Conservation (phyloP, 371 early-diverging fungal genomes). For the Racocetra persica region DNA sequence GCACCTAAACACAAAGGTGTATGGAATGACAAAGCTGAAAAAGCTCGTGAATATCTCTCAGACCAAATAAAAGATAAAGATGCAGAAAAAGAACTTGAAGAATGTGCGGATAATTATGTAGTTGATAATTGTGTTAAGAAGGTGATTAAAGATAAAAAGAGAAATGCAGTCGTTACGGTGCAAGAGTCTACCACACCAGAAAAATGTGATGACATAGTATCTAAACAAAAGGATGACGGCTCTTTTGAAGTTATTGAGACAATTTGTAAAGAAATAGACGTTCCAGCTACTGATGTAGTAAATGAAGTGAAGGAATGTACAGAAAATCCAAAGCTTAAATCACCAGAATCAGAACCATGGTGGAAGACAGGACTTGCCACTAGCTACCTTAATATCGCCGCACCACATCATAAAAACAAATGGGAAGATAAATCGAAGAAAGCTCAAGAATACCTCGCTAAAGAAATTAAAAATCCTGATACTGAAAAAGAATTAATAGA, state of each 20-base stretch:
- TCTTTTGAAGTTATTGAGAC: conserved; percentile 20
- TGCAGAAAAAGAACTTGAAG: conserved; percentile 5
- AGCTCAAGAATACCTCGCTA: not conserved
- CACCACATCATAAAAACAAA: not conserved
- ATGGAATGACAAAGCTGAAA: not conserved
- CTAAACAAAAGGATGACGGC: not conserved
- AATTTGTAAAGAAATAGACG: not conserved
- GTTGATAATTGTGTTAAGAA: no score
- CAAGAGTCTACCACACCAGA: no score
- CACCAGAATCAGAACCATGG: not conserved
- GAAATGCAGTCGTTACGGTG: no score
- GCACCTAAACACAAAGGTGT: no score
- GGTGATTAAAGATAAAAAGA: no score
- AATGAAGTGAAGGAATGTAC: not conserved
- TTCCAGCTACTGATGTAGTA: not conserved
- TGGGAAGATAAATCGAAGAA: not conserved
- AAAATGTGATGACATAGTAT: not conserved
- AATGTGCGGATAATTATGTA: no score
- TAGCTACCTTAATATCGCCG: not conserved
- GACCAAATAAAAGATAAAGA: not conserved
- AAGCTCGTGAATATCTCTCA: not conserved
- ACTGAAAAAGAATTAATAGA: not conserved
- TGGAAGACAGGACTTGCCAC: conserved; percentile 23
- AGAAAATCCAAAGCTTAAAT: not conserved
- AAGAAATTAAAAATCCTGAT: conserved; percentile 1